Evolutionary conservation across 1,284 basidiomycete species (phyloP), one percentile per base, ranked within the genome.

Genomic region (Fomitopsis palustris): DNA sequence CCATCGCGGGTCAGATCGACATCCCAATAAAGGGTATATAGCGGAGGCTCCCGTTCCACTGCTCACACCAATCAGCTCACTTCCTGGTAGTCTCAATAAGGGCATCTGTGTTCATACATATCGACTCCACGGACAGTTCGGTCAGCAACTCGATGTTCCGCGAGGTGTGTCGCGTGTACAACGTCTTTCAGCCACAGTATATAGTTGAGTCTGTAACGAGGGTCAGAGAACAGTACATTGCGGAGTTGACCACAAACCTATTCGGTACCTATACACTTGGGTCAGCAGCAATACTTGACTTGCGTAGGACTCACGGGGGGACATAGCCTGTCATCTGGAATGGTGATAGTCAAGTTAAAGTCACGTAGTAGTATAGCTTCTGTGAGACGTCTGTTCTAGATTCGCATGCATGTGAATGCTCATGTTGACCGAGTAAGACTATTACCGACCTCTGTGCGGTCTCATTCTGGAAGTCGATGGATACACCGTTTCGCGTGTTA

Each of bases 21-120:
- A 89, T 0, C 83, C 83, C 0, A 98, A 80, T 0, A 97, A 76
- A 0, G 95, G 88, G 65, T 98, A 98, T 62, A 98, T 95, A 0
- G 86, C 92, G 0, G 92, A 91, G 8, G 95, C 88, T 0, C 96
- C 96, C 8, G 94, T 96, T 17, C 96, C 96, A 42, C 95, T 96
- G 29, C 19, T n/a, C 39, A 55, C 38, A 61, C 63, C 55, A 47
- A 35, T 33, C 25, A 38, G 19, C 4, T 27, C 21, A 17, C 9
- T n/a, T n/a, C n/a, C n/a, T n/a, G n/a, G 35, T 55, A 29, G n/a
- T 52, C 8, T 21, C 31, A 56, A 33, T n/a, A 21, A 27, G 59
- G 4, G 6, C 7, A 43, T 43, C 42, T 1, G 38, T 54, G 23
- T 27, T 67, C 78, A 33, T 64, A 86, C 84, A 88, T 77, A 61